Evolutionary conservation across 352 stramenopile species (phyloP).

Genomic region (Phytophthora constricta): DNA sequence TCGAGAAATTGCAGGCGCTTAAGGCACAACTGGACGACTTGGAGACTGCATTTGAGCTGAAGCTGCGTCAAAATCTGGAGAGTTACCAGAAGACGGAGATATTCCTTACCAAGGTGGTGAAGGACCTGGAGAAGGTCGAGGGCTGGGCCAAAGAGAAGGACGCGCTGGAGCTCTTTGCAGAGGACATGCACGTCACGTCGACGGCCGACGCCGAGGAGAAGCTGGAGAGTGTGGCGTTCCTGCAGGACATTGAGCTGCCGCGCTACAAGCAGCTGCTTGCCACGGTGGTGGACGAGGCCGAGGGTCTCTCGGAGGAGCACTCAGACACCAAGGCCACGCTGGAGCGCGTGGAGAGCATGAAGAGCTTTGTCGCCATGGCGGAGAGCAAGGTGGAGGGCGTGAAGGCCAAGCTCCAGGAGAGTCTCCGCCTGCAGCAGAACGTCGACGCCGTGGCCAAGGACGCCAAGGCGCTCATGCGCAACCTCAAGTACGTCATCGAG

Average conservation of each 20-base stretch:
- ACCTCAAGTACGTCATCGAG: conserved; percentile 90
- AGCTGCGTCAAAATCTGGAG: conserved; percentile 75
- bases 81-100: conserved; percentile 87
- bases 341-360: conserved; percentile 74
- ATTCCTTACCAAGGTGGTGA: conserved; percentile 85
- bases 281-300: conserved; percentile 68
- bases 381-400: conserved; percentile 71
- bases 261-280: conserved; percentile 83
- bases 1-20: conserved; percentile 83
- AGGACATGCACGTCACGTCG: conserved; percentile 55
- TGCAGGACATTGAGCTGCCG: conserved; percentile 83
- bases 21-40: conserved; percentile 73
- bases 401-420: conserved; percentile 63
- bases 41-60: conserved; percentile 76
- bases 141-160: conserved; percentile 85
- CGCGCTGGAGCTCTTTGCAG: conserved; percentile 69
- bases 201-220: conserved; percentile 82
- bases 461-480: conserved; percentile 84
- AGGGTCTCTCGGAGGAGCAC: conserved; percentile 75
- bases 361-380: conserved; percentile 80
- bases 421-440: conserved; percentile 65
- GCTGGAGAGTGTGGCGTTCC: conserved; percentile 84
- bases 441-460: conserved; percentile 88
- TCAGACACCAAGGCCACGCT: conserved; percentile 71
- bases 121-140: conserved; percentile 87